These are phyloP conservation scores for Fusarium sp. DNA, from an alignment of 2,329 filamentous ascomycete species.

Conservation along the genomic window DNA sequence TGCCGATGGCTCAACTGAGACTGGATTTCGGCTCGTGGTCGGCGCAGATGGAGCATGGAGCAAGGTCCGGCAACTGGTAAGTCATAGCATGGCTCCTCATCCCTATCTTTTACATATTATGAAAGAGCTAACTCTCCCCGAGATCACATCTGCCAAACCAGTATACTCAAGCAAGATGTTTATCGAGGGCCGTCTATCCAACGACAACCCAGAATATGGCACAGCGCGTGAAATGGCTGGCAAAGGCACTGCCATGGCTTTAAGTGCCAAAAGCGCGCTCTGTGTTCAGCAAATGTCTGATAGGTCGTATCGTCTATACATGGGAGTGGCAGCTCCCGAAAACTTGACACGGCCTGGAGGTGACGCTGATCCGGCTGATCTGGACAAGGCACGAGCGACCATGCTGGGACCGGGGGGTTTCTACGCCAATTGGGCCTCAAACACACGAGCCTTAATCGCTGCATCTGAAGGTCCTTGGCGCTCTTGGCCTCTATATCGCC, in stretches of 20 bases:
- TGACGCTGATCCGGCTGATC: neutral
- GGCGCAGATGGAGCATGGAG: neutral
- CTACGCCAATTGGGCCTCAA: neutral
- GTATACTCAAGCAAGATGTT: neutral
- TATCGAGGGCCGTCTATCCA: neutral
- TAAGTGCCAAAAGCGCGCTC: neutral
- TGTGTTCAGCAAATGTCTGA: neutral
- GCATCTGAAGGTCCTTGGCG: neutral
- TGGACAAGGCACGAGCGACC: neutral
- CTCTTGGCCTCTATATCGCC: neutral
- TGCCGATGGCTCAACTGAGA: neutral
- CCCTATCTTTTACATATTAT: no score
- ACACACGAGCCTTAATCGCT: neutral
- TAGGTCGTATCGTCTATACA: neutral
- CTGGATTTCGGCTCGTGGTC: neutral
- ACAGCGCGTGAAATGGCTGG: neutral
- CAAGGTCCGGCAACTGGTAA: neutral
- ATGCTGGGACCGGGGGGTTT: neutral
- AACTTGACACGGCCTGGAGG: neutral
- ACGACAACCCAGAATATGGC: neutral
- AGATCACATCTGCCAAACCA: neutral
- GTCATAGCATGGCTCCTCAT: neutral
- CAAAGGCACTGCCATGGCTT: neutral
- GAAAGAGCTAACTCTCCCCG: neutral
- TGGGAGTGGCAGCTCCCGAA: neutral